Percentiles rank a stretch among this genome's conserved stretches.
Conservation (phyloP, 2,329 filamentous ascomycete genomes). For the Claviceps sp. region DNA sequence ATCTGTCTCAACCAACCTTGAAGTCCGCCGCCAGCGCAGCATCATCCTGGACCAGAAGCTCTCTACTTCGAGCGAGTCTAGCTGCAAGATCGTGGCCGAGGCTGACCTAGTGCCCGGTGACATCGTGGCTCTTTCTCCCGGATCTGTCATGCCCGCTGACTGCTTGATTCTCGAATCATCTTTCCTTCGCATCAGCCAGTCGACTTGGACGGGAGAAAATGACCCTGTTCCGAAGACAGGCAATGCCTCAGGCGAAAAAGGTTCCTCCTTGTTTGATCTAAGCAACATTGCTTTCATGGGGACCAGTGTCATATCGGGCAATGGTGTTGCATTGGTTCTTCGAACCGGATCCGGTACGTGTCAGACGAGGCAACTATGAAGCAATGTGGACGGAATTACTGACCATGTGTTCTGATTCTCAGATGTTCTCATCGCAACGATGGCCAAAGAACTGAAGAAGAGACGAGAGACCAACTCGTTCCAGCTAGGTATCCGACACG, state of each 20-base stretch:
- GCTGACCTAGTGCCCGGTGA: constrained; percentile 14
- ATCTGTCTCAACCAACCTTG: constrained; percentile 11
- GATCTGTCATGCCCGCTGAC: constrained; percentile 16
- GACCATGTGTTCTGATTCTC: not conserved
- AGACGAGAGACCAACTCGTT: constrained; percentile 14
- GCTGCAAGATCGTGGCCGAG: constrained; percentile 5
- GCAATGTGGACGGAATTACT: not conserved
- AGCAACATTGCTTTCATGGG: constrained; percentile 16
- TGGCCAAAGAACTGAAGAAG: constrained; percentile 14
- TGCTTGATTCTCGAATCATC: constrained; percentile 15
- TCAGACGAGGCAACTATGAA: no score
- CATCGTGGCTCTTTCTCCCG: constrained; percentile 11
- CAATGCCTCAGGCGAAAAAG: constrained; percentile 9
- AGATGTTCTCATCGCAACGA: constrained; percentile 15
- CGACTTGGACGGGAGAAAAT: constrained; percentile 18
- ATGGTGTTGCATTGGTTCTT: constrained; percentile 13
- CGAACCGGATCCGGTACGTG: constrained; percentile 10
- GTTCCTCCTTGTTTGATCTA: constrained; percentile 12
- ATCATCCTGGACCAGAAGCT: not conserved
- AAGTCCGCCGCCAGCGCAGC: constrained; percentile 9
- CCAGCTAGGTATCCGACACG: constrained; percentile 15
- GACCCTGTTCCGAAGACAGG: constrained; percentile 13
- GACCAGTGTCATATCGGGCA: constrained; percentile 17
- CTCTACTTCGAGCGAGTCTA: not conserved
- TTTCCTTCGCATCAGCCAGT: constrained; percentile 16